Base-by-base conservation (phyloP, 805 yeast species). In the Ogataea polymorpha region DNA sequence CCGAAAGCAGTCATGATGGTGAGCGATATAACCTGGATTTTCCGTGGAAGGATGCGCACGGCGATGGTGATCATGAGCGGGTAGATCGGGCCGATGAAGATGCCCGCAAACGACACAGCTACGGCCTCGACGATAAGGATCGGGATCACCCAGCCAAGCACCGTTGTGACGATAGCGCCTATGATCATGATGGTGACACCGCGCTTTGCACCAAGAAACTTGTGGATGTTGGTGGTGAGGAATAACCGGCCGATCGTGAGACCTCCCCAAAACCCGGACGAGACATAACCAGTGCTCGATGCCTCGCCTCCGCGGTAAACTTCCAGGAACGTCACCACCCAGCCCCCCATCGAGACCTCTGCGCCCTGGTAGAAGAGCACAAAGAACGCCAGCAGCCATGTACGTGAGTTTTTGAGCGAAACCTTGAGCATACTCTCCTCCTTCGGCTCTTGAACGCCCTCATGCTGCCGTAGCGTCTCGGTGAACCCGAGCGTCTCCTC, bases 181-280 rank as follows among this genome's bases (percentile, higher is more conserved):
- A 62, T 4, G 2, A 65, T 42, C 41, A 68, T 48, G 12, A 74
- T 32, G 11, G 67, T 48, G 30, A 73, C 70, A 2, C 71, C 67
- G 44, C 77, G 57, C 44, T 77, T 62, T 6, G 69, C 67, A 3
- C 80, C 80, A n/a, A 70, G 32, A 10, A 46, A 37, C 33, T 60
- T 61, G 39, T 69, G 68, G 11, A 71, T 50, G 1, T 56, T 48
- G 14, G 68, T 59, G 0, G 79, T 74, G 7, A 83, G 60, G 4
- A 67, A 47, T 32, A 83, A 59, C 45, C 91, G 65, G 0, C 91
- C 91, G 12, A 72, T 45, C 0, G 89, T 79, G 15, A 83, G 58
- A 0, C 91, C 91, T 17, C 74, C 72, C 89, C 89, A 83, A 54
- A 74, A 82, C 12, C 86, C 82, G 5, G 87, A 74, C 0, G 83